phyloP scores from a whole-genome alignment of 768 basidiomycete genomes.

The Rubroboletus pulcherrimus region DNA sequence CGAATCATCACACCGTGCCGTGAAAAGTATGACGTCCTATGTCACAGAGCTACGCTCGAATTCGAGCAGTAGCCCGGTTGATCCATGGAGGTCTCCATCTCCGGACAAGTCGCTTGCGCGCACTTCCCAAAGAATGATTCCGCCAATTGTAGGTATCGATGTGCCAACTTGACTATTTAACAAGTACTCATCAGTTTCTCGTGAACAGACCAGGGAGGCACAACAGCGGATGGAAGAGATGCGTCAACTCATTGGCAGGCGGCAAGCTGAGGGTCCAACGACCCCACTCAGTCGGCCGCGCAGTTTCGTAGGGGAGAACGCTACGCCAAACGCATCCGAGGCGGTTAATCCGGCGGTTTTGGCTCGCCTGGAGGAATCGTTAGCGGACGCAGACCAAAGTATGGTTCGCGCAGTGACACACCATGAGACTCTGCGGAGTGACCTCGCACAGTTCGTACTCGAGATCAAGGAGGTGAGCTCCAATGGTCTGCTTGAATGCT shows the following conservation, averaged over 20 bases:
- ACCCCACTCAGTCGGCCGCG: slow-evolving; percentile 48
- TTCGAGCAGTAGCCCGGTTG: slow-evolving; percentile 23
- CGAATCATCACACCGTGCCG: slow-evolving; percentile 61
- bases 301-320: slow-evolving; percentile 27
- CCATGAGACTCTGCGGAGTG: slow-evolving; percentile 53
- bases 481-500: not conserved
- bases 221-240: slow-evolving; percentile 81
- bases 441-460: slow-evolving; percentile 45
- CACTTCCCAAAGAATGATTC: slow-evolving; percentile 42
- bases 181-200: slow-evolving; percentile 3
- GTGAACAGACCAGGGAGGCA: slow-evolving; percentile 67
- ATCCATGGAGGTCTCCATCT: slow-evolving; percentile 47
- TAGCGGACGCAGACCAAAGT: slow-evolving; percentile 54
- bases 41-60: slow-evolving; percentile 40
- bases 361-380: slow-evolving; percentile 44
- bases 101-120: slow-evolving; percentile 51
- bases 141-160: slow-evolving; percentile 39
- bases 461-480: slow-evolving; percentile 57
- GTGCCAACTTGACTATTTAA: slow-evolving; percentile 1
- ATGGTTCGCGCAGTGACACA: slow-evolving; percentile 48
- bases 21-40: slow-evolving; percentile 76
- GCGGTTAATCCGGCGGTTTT: slow-evolving; percentile 12
- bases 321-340: slow-evolving; percentile 16
- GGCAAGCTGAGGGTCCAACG: slow-evolving; percentile 45
- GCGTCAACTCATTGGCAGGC: slow-evolving; percentile 64